A percentile compares a stretch with the other conserved stretches of the same genome.
These are phyloP conservation scores for Clonostachys sp. DNA, from an alignment of 2,329 filamentous ascomycete genomes.

Conservation along the genomic window DNA sequence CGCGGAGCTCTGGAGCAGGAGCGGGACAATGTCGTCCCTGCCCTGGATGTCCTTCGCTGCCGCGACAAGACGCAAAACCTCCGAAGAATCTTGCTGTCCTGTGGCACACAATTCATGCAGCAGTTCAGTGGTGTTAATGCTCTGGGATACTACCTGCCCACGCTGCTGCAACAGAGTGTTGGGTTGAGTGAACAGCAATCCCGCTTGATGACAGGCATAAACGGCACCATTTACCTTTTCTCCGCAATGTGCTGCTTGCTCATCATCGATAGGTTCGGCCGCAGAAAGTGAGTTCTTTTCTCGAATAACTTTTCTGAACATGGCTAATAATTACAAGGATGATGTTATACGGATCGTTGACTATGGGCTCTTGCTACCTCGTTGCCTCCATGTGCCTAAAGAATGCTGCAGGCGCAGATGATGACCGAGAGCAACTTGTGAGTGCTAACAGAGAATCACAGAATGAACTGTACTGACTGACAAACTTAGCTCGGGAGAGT, in stretches of 20 bases:
- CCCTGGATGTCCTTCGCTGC: conserved; percentile 24
- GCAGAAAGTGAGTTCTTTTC: conserved; percentile 23
- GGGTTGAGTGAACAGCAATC: conserved; percentile 45
- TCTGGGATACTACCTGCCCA: conserved; percentile 43
- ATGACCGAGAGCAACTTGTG: conserved; percentile 18
- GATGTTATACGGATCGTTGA: conserved; percentile 29
- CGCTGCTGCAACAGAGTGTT: conserved; percentile 49
- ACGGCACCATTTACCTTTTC: conserved; percentile 27
- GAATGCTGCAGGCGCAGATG: conserved; percentile 11
- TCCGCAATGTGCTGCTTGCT: conserved; percentile 27
- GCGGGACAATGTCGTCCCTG: conserved; percentile 20
- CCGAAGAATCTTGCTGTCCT: conserved; percentile 26
- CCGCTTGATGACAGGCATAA: conserved; percentile 51
- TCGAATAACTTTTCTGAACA: background rate
- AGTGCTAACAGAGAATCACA: conserved; percentile 1
- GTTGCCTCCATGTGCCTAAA: conserved; percentile 27
- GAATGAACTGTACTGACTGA: background rate
- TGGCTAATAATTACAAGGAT: conserved; percentile 14
- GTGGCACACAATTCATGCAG: conserved; percentile 43
- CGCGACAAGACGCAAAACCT: conserved; percentile 29
- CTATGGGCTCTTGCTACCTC: conserved; percentile 27
- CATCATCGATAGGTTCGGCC: conserved; percentile 32
- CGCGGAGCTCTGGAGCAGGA: conserved; percentile 25
- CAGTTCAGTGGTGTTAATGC: conserved; percentile 38
- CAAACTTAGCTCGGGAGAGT: conserved; percentile 24